These are phyloP conservation scores for Penicillium steckii DNA, from an alignment of 495 filamentous ascomycete species.

Conservation along the genomic window DNA sequence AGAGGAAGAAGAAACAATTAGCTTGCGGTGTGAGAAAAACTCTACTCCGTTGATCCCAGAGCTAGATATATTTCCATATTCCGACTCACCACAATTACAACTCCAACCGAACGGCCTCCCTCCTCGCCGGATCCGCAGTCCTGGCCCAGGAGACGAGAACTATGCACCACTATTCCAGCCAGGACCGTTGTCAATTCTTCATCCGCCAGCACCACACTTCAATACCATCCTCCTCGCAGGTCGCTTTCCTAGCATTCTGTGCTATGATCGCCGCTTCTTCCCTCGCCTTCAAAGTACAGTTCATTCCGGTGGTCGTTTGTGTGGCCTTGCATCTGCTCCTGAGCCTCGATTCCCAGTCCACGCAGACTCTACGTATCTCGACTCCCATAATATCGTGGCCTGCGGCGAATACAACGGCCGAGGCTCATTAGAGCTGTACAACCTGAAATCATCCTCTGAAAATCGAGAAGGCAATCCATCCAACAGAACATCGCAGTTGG, in stretches of 20 bases:
- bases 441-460: slow-evolving; percentile 43
- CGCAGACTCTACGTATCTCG: slow-evolving; percentile 49
- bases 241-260: slow-evolving; percentile 85
- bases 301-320: slow-evolving; percentile 79
- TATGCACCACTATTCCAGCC: slow-evolving; percentile 79
- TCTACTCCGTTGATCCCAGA: slow-evolving; percentile 25
- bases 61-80: slow-evolving; percentile 34
- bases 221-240: slow-evolving; percentile 64
- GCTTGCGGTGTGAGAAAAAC: slow-evolving; percentile 39
- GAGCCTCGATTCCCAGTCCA: slow-evolving; percentile 52
- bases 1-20: slow-evolving; percentile 45
- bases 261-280: slow-evolving; percentile 86
- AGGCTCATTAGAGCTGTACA: slow-evolving; percentile 87
- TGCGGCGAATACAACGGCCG: slow-evolving; percentile 95
- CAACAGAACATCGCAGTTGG: slow-evolving; percentile 33
- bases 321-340: slow-evolving; percentile 71
- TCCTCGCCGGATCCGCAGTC: slow-evolving; percentile 45
- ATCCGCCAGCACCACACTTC: slow-evolving; percentile 58
- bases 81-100: slow-evolving; percentile 39
- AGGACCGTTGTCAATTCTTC: slow-evolving; percentile 77
- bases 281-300: slow-evolving; percentile 74
- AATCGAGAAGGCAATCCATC: slow-evolving; percentile 22
- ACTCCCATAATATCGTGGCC: slow-evolving; percentile 68
- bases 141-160: slow-evolving; percentile 32
- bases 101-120: slow-evolving; percentile 39